Evolutionary conservation across 441 rosid species (phyloP).

Genomic region (Gossypium gossypioides): DNA sequence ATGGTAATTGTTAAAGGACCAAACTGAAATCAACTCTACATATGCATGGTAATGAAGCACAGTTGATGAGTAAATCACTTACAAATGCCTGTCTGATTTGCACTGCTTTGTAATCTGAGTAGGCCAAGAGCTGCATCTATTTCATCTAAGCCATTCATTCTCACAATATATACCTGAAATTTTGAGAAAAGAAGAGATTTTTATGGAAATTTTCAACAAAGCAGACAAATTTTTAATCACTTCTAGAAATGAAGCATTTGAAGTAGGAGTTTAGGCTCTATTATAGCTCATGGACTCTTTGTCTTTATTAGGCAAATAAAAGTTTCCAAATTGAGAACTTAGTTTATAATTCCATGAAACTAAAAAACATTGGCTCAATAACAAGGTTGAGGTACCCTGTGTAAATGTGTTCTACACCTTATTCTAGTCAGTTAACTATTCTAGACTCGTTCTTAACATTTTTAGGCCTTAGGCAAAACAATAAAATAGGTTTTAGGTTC

Average conservation of each 20-base stretch:
- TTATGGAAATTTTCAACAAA: neutral
- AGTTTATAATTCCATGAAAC: too few relatives aligned
- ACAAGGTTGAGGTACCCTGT: too few relatives aligned
- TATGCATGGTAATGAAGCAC: neutral
- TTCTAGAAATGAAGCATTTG: neutral
- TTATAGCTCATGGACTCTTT: too few relatives aligned
- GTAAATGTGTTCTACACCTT: too few relatives aligned
- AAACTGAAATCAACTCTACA: neutral
- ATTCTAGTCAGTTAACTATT: too few relatives aligned
- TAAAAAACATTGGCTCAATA: too few relatives aligned
- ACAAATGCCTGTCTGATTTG: slow-evolving; percentile 17
- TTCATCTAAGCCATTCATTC: slow-evolving; percentile 27
- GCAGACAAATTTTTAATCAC: neutral
- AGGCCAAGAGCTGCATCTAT: slow-evolving; percentile 39
- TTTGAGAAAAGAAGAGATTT: neutral
- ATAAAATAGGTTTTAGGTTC: too few relatives aligned
- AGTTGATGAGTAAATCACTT: slow-evolving; percentile 7
- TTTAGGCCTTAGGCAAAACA: too few relatives aligned
- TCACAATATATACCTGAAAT: slow-evolving; percentile 39
- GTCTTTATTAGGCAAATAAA: too few relatives aligned
- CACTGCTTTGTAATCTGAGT: slow-evolving; percentile 19
- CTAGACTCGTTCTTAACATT: too few relatives aligned
- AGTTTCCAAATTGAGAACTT: too few relatives aligned
- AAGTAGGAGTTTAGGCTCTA: neutral
- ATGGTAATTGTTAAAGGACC: neutral